Base-by-base conservation (phyloP, 2,329 filamentous ascomycete genomes). In the Nigrograna mackinnonii region DNA sequence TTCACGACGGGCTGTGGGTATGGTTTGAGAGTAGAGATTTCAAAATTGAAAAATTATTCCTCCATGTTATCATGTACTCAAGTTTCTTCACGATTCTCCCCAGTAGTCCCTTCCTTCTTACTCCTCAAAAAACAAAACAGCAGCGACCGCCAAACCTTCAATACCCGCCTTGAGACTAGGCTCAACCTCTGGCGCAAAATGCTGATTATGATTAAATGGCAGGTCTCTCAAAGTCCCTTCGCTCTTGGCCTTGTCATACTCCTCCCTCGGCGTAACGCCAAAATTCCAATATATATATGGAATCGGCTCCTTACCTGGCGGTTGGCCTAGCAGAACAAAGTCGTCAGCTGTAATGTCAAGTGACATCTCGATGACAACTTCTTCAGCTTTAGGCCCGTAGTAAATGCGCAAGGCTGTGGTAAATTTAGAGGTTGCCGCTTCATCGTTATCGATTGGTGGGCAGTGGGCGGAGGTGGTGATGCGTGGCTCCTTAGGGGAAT, bases 211-310 rank as follows among this genome's bases (percentile, higher is more conserved):
- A 50, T 85, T 85, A 0, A 76, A 75, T 0, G 83, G 78, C 11
- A 84, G 72, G 38, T 75, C 76, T 44, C 66, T 65, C 48, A 72
- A 66, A 45, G 71, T 60, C 0, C 75, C 76, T 31, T 75, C 72
- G 40, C 58, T 66, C 56, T 73, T 67, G 12, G 67, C 69, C 46
- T 70, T 61, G 58, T 83, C 78, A 72, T 75, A 84, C 4, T 72
- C 37, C 38, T 70, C 70, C n/a, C n/a, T n/a, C n/a, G n/a, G n/a
- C n/a, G n/a, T n/a, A 0, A 64, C 61, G 44, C 79, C 76, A 20
- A 73, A 73, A 0, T 80, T 79, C 0, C 82, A 82, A 49, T 80
- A 74, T 52, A 78, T 67, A 69, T 79, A 84, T 52, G 83, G 84
- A 35, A 68, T 74, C 46, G 70, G 74, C 5, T 80, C 82, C 48